A percentile compares a stretch with the other conserved stretches of the same genome.
Conservation (phyloP, 805 yeast species). For the Candida nitratophila region DNA sequence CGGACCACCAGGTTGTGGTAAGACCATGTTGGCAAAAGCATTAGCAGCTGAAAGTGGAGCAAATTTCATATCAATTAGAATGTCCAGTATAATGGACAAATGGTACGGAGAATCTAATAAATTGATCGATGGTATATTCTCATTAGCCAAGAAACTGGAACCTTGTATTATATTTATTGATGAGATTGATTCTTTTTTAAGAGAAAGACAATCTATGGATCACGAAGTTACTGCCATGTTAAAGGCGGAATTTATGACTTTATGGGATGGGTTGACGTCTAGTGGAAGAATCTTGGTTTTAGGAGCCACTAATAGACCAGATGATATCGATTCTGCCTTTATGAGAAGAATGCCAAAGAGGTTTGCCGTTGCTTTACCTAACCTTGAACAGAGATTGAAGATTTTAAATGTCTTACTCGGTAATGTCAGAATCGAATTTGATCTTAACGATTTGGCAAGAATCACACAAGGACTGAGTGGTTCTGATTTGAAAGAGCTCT, state of each 20-base stretch:
- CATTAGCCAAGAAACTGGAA: constrained; percentile 80
- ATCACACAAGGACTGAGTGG: constrained; percentile 79
- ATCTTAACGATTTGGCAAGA: constrained; percentile 50
- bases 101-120: constrained; percentile 98
- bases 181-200: constrained; percentile 89
- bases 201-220: constrained; percentile 78
- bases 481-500: constrained; percentile 82
- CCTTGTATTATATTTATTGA: constrained; percentile 95
- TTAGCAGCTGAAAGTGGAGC: constrained; percentile 90
- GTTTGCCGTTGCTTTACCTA: constrained; percentile 73
- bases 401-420: constrained; percentile 64
- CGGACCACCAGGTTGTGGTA: constrained; percentile 98
- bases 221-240: constrained; percentile 94
- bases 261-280: constrained; percentile 88
- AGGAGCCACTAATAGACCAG: constrained; percentile 92
- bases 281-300: constrained; percentile 77
- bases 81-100: constrained; percentile 93
- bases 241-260: constrained; percentile 94
- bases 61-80: constrained; percentile 79
- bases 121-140: constrained; percentile 86
- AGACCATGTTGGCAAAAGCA: constrained; percentile 95
- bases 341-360: constrained; percentile 89
- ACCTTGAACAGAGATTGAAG: constrained; percentile 54
- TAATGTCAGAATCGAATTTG: constrained; percentile 65
- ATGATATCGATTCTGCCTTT: constrained; percentile 88